phyloP scores from a whole-genome alignment of 2,329 filamentous ascomycete species.

The Cercospora nicotianae region DNA sequence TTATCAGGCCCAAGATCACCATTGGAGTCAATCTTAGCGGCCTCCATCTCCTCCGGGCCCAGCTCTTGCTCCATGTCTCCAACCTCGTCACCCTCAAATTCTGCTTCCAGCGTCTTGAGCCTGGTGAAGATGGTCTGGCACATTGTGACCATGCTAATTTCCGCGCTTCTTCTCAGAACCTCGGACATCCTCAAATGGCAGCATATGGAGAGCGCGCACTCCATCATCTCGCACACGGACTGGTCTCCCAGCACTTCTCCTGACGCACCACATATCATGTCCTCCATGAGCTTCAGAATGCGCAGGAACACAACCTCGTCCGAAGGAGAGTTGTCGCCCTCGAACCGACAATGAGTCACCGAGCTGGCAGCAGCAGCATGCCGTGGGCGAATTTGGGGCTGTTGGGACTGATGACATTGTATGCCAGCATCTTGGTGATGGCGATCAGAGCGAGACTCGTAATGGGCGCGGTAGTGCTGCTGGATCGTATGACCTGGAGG shows the following conservation, averaged over 20 bases:
- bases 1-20: constrained; percentile 47
- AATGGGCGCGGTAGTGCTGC: constrained; percentile 92
- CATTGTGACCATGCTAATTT: constrained; percentile 98
- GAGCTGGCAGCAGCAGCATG: constrained; percentile 91
- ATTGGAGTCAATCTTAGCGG: constrained; percentile 67
- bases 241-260: constrained; percentile 94
- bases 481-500: constrained; percentile 92
- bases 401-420: constrained; percentile 80
- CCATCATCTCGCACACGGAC: constrained; percentile 99
- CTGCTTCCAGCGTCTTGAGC: constrained; percentile 79
- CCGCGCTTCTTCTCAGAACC: constrained; percentile 83
- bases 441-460: constrained; percentile 92
- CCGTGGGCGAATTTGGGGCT: constrained; percentile 87
- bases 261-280: constrained; percentile 91
- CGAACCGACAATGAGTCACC: constrained; percentile 96
- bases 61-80: constrained; percentile 63
- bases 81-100: constrained; percentile 57
- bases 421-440: constrained; percentile 94
- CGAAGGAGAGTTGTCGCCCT: constrained; percentile 90
- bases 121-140: constrained; percentile 97
- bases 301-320: constrained; percentile 93
- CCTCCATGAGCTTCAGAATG: constrained; percentile 96
- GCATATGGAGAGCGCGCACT: constrained; percentile 93
- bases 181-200: constrained; percentile 91
- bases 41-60: constrained; percentile 68